Conservation (phyloP, 176 grass and related monocot genomes). For the Cenchrus fungigraminus region DNA sequence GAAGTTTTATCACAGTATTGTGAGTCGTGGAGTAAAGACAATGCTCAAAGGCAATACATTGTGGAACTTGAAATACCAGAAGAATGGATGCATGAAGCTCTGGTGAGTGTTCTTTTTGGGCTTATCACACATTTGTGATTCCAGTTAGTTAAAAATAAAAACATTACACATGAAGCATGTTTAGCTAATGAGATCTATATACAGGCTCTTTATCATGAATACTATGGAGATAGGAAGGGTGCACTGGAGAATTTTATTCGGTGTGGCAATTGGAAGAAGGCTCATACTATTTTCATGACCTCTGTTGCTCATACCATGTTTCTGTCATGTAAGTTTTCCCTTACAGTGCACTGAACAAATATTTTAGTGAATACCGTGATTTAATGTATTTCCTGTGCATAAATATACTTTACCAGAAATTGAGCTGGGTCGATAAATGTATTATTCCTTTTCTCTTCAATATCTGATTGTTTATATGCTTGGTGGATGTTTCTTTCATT, state of each 20-base stretch:
- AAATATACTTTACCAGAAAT: conserved; percentile 1
- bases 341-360: conserved; percentile 3
- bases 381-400: conserved; percentile 17
- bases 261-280: conserved; percentile 79
- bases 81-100: conserved; percentile 91
- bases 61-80: conserved; percentile 80
- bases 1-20: conserved; percentile 84
- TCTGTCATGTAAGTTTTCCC: conserved; percentile 76
- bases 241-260: conserved; percentile 85
- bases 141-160: conserved; percentile 21
- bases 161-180: neutral
- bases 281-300: conserved; percentile 89
- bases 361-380: neutral
- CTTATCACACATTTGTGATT: neutral
- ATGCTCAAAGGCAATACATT: conserved; percentile 75
- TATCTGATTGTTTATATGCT: neutral
- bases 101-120: conserved; percentile 58
- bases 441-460: neutral
- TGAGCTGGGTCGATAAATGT: neutral
- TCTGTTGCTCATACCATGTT: conserved; percentile 82
- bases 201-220: conserved; percentile 87
- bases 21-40: conserved; percentile 79
- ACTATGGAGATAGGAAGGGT: conserved; percentile 62
- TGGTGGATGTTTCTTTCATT: neutral
- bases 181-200: conserved; percentile 28